Base-by-base conservation (phyloP, 176 grass and related monocot genomes). In the Oryza punctata region DNA sequence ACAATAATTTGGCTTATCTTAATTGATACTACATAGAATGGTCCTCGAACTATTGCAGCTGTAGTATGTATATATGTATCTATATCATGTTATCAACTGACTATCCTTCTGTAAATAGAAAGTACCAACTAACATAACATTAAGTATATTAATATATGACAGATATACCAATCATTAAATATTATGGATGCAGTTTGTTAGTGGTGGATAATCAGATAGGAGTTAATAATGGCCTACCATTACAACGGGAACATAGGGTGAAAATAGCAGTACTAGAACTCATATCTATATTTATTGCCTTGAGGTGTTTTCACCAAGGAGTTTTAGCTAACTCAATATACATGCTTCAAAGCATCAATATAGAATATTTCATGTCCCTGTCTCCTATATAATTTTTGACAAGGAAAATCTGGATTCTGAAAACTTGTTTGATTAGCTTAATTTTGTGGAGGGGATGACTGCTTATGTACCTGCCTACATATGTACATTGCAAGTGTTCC, bases 151-250 rank as follows among this genome's bases (percentile, higher is more conserved):
- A 49, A 47, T 74, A 47, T 74, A 25, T 8, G 54, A 70, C 28
- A 63, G 27, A 26, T 26, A 29, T 71, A 23, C 29, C 16, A 23
- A 10, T 11, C 68, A 19, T 38, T 38, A 50, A 25, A 10, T 33
- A 45, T 61, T 76, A 37, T 84, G 75, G 79, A 38, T 35, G 35
- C 15, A 27, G 69, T 67, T 81, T 74, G 38, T 23, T 47, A 12
- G 44, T 72, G 8, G 76, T 66, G n/a, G 40, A 79, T 41, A 27
- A 41, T 15, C 26, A 12, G 87, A 84, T 24, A 80, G 33, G 7
- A n/a, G 7, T 57, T 57, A 16, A 57, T 76, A 75, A 75, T 68
- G 60, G 69, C 81, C n/a, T 84, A 84, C 45, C 87, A 68, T 57
- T 57, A 9, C 19, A 57, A 57, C 52, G 7, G 52, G 52, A 57